phyloP scores from a whole-genome alignment of 2,329 filamentous ascomycete genomes.

The Nannizzia gypsea region DNA sequence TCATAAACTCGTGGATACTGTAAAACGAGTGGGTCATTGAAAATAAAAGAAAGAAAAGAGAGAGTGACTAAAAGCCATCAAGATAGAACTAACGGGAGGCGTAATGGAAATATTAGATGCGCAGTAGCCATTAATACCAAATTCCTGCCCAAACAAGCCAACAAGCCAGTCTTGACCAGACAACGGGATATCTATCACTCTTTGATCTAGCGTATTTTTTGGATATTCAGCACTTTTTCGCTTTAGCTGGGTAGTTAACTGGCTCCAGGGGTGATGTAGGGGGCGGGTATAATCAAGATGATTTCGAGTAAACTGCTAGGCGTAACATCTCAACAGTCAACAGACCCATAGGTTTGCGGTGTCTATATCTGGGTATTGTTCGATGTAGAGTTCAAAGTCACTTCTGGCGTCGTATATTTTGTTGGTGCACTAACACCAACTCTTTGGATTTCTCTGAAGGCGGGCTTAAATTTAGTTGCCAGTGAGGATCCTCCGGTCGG shows the following conservation, averaged over 20 bases:
- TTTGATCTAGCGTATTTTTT: neutral
- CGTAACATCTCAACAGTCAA: too few species aligned
- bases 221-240: neutral
- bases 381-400: too few species aligned
- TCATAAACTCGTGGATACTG: neutral
- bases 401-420: too few species aligned
- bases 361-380: too few species aligned
- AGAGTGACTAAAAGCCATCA: neutral
- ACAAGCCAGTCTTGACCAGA: neutral
- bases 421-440: too few species aligned
- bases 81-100: neutral
- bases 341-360: too few species aligned
- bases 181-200: neutral
- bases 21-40: neutral
- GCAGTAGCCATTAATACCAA: neutral
- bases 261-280: too few species aligned
- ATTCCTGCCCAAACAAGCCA: neutral
- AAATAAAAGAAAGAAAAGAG: neutral
- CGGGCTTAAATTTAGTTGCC: too few species aligned
- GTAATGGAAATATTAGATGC: neutral
- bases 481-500: neutral
- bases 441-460: too few species aligned
- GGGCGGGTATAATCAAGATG: too few species aligned
- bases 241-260: too few species aligned
- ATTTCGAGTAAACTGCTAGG: too few species aligned